Evolutionary conservation across 2,329 filamentous ascomycete genomes (phyloP), one percentile per base, ranked within the genome.

Genomic region (Gnomoniopsis sp.): DNA sequence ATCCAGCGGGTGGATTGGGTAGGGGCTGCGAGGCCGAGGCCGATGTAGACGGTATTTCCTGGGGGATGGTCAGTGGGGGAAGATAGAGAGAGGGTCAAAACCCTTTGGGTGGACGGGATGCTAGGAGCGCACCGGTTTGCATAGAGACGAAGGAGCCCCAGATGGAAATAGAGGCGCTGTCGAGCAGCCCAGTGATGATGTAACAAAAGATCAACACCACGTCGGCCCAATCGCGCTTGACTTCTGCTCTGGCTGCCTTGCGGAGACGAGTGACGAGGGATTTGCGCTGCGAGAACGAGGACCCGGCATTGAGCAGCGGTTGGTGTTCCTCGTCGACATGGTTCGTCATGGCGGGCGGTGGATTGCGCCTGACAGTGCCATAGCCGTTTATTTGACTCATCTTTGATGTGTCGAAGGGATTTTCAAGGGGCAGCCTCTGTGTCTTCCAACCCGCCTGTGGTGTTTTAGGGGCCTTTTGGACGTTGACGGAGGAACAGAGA

Each of bases 91-190:
- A 33, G 34, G 33, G 10, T 7, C 22, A 34, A 10, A 44, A 8
- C 33, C 15, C 12, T 23, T 17, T 19, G 3, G 6, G 12, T 6
- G 0, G 17, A 7, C 3, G 3, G 2, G 30, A 12, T 6, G 22
- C 4, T 30, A 1, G 19, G 3, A 19, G 30, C 76, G 63, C 67
- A 84, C 88, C 89, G 34, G 89, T 93, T 69, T 93, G 90, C 89
- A 93, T 93, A 66, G 87, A 90, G 44, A 91, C 89, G 66, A 93
- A 93, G 2, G 87, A 87, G 14, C 89, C 88, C 87, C 88, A 93
- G 46, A 88, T 88, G 58, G 86, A 88, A 49, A 90, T 88, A 2
- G 88, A 86, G 2, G 88, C 86, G 72, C 88, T 90, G 72, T 93
- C 90, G 8, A 91, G 80, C 12, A 93, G 76, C 3, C 90, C 90